Percentiles rank a stretch among this genome's conserved stretches.
phyloP scores from a whole-genome alignment of 805 yeast genomes.

The Wickerhamomyces sydowiorum region DNA sequence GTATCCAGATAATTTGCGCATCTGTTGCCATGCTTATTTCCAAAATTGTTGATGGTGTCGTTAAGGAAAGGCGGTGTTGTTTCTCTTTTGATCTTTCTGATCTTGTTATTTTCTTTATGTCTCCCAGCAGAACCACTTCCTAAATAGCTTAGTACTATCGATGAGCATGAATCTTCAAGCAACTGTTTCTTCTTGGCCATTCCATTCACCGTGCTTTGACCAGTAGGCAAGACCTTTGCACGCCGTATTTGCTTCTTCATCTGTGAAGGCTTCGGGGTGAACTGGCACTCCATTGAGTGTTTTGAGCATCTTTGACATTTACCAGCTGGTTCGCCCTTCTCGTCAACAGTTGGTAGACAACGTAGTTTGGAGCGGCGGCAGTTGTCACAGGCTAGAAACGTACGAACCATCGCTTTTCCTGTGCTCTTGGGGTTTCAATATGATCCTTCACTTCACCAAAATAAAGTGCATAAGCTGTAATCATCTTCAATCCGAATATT shows the following conservation, averaged over 20 bases:
- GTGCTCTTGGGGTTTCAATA: too few relatives aligned
- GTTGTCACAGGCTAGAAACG: slow-evolving; percentile 12
- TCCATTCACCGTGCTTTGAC: background rate
- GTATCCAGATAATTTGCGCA: slow-evolving; percentile 8
- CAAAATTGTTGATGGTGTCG: slow-evolving; percentile 7
- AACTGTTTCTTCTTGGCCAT: background rate
- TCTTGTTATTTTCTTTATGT: too few relatives aligned
- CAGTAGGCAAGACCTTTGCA: background rate
- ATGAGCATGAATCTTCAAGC: too few relatives aligned
- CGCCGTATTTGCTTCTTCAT: slow-evolving; percentile 5
- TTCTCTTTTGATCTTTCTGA: background rate
- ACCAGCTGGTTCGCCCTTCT: slow-evolving; percentile 1
- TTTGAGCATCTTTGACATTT: slow-evolving; percentile 8
- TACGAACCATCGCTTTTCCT: slow-evolving; percentile 4
- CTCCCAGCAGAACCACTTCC: background rate
- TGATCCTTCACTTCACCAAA: too few relatives aligned
- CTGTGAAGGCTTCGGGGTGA: slow-evolving; percentile 11
- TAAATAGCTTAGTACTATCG: too few relatives aligned
- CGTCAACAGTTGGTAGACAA: slow-evolving; percentile 4
- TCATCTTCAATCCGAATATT: too few relatives aligned
- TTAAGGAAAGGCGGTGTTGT: slow-evolving; percentile 1
- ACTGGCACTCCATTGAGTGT: slow-evolving; percentile 6
- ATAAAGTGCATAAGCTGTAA: too few relatives aligned
- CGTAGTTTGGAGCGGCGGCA: slow-evolving; percentile 11
- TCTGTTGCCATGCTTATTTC: slow-evolving; percentile 5